Conservation (phyloP, 345 rosid genomes). For the Eutrema japonicum region DNA sequence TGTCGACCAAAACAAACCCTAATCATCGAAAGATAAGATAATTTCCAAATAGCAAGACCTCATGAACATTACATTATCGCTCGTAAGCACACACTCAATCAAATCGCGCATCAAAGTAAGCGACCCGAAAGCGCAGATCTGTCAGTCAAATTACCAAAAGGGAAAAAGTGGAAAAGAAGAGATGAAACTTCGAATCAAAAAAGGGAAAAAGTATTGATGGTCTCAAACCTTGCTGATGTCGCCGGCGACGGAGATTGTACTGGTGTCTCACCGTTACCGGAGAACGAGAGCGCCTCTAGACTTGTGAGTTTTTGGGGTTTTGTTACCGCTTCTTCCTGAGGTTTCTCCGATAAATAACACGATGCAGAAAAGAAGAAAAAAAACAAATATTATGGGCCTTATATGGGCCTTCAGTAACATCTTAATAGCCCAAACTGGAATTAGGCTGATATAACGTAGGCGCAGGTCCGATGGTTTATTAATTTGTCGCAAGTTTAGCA, state of each 20-base stretch:
- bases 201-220: background rate
- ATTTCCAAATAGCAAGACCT: background rate
- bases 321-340: background rate
- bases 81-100: background rate
- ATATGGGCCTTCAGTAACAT: background rate
- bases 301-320: conserved; percentile 13
- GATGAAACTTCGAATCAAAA: conserved; percentile 18
- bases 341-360: background rate
- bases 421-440: conserved; percentile 2
- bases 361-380: background rate
- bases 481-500: background rate
- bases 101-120: conserved; percentile 5
- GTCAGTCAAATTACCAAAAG: background rate
- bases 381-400: background rate
- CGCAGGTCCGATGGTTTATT: too few relatives aligned
- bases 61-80: background rate
- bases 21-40: background rate
- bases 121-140: conserved; percentile 31
- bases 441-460: background rate
- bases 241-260: conserved; percentile 20
- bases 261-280: conserved; percentile 28
- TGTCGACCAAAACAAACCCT: conserved; percentile 2
- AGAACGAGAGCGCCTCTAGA: background rate
- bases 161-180: conserved; percentile 13
- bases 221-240: conserved; percentile 20